Conservation (phyloP, 177 flowering plant genomes). For the Vitis hybrid region DNA sequence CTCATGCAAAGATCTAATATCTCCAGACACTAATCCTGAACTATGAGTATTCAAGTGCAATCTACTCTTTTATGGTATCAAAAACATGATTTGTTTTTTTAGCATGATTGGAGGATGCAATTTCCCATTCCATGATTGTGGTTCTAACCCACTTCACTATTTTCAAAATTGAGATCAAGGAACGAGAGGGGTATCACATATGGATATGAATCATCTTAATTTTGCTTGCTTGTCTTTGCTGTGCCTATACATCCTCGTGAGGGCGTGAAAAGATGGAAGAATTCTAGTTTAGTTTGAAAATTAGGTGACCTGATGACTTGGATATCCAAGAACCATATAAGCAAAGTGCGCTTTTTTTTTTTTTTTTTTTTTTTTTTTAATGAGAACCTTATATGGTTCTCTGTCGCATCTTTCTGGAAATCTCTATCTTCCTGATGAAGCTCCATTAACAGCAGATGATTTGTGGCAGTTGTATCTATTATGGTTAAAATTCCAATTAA, state of each 20-base stretch:
- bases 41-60: too few species aligned
- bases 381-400: neutral
- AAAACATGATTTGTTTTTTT: neutral
- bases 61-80: too few species aligned
- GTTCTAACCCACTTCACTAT: neutral
- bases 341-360: neutral
- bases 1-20: too few species aligned
- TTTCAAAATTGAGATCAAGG: neutral
- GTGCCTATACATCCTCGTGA: neutral
- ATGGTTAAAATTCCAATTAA: neutral
- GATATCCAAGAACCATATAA: neutral
- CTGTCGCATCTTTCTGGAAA: neutral
- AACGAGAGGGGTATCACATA: neutral
- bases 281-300: neutral
- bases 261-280: neutral
- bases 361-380: neutral
- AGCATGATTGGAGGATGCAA: neutral
- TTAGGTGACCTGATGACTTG: neutral
- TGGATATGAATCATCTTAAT: neutral
- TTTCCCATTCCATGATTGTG: neutral
- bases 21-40: too few species aligned
- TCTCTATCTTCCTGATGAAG: neutral
- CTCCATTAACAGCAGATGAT: neutral
- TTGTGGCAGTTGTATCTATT: neutral
- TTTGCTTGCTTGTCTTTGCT: too few species aligned